Percentiles rank a stretch among this genome's conserved stretches.
Evolutionary conservation across 805 yeast species (phyloP).

Genomic region (Saccharomycopsis javanensis): DNA sequence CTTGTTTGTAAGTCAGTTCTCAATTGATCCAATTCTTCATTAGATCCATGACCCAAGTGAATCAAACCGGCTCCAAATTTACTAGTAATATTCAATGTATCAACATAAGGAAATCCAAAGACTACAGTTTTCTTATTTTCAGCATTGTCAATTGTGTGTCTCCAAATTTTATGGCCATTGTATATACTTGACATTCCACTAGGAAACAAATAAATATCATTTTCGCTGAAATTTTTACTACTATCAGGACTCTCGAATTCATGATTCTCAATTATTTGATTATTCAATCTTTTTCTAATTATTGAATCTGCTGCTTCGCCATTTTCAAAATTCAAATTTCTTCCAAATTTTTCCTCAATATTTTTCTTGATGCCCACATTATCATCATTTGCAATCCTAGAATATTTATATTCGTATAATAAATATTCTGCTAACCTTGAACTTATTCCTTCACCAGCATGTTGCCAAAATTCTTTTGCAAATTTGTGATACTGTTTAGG

Average conservation of each 20-base stretch:
- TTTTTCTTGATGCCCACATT: constrained; percentile 52
- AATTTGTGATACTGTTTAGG: constrained; percentile 46
- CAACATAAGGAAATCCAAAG: constrained; percentile 95
- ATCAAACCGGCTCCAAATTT: constrained; percentile 91
- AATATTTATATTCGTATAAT: constrained; percentile 44
- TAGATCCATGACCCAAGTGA: constrained; percentile 80
- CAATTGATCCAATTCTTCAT: constrained; percentile 48
- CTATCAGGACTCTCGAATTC: constrained; percentile 11
- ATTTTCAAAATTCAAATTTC: constrained; percentile 71
- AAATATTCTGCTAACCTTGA: constrained; percentile 84
- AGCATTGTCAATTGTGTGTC: constrained; percentile 24
- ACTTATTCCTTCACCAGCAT: constrained; percentile 93
- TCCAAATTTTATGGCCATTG: constrained; percentile 57
- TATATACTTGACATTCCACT: constrained; percentile 92
- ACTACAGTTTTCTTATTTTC: constrained; percentile 61
- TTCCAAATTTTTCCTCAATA: constrained; percentile 84
- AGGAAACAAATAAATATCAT: constrained; percentile 77
- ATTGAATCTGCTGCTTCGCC: constrained; percentile 70
- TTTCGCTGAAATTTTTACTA: constrained; percentile 25
- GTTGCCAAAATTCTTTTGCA: constrained; percentile 93
- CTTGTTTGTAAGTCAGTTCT: constrained; percentile 54
- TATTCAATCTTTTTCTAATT: constrained; percentile 65
- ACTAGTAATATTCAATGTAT: constrained; percentile 72
- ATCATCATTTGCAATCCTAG: constrained; percentile 22
- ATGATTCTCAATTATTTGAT: constrained; percentile 23